These are phyloP conservation scores for Lactarius pseudohatsudake DNA, from an alignment of 768 basidiomycete genomes.

Conservation along the genomic window DNA sequence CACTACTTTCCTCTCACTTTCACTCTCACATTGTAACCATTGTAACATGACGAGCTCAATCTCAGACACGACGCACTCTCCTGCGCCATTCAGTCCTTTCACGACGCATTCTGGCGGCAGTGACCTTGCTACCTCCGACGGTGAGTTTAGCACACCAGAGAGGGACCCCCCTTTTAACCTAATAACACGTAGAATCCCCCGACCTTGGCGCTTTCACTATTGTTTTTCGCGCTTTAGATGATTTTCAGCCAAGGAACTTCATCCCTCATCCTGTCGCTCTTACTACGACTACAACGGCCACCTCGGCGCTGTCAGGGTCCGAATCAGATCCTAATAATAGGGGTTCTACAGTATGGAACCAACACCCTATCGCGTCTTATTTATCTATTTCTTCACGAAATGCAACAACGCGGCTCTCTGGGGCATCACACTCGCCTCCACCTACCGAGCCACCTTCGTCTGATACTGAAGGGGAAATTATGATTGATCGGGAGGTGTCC, in stretches of 20 bases:
- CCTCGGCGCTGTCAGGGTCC: conserved; percentile 38
- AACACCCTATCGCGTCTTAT: conserved; percentile 58
- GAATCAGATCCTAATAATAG: conserved; percentile 41
- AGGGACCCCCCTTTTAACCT: not conserved
- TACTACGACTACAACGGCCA: conserved; percentile 31
- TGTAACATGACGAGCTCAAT: conserved; percentile 36
- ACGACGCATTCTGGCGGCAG: conserved; percentile 34
- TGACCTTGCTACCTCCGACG: conserved; percentile 41
- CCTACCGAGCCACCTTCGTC: conserved; percentile 31
- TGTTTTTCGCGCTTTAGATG: conserved; percentile 64
- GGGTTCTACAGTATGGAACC: conserved; percentile 67
- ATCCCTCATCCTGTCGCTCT: conserved; percentile 28
- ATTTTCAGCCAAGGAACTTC: conserved; percentile 48
- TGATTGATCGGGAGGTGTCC: conserved; percentile 26
- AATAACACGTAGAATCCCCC: conserved; percentile 51
- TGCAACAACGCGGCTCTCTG: conserved; percentile 23
- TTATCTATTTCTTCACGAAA: conserved; percentile 40
- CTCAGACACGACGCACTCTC: conserved; percentile 39
- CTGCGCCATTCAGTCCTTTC: conserved; percentile 42
- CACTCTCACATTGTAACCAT: conserved; percentile 23
- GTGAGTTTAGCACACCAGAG: conserved; percentile 30
- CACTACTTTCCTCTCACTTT: conserved; percentile 1
- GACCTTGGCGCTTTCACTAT: conserved; percentile 72
- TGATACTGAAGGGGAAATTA: conserved; percentile 32
- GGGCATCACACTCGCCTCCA: conserved; percentile 25